Percentiles rank a stretch among this genome's conserved stretches.
Evolutionary conservation across 208 protist species (phyloP).

Genomic region (Balamuthia mandrillaris): DNA sequence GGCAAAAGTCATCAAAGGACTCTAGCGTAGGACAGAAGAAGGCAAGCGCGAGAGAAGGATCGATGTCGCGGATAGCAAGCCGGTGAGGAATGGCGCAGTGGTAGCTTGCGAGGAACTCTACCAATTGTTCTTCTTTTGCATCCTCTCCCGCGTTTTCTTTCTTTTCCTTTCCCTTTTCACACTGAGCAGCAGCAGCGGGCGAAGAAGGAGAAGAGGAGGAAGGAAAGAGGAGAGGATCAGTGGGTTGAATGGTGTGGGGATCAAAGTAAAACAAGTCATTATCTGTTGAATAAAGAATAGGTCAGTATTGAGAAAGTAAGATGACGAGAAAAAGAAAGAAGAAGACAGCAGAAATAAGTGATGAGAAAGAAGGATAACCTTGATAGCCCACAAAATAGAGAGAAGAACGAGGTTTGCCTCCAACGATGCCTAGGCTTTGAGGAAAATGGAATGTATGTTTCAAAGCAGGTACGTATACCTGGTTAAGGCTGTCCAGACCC

Average conservation of each 20-base stretch:
- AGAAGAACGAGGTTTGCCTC: conserved; percentile 51
- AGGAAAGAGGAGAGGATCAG: not conserved
- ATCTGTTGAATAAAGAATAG: not conserved
- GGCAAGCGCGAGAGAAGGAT: conserved; percentile 5
- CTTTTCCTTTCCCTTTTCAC: no score
- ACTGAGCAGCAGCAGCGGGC: not conserved
- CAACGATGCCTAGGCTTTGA: conserved; percentile 48
- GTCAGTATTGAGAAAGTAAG: not conserved
- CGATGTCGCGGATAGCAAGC: not conserved
- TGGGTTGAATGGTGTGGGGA: conserved; percentile 1
- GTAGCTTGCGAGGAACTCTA: no score
- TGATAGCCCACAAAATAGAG: conserved; percentile 53
- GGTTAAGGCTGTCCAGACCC: not conserved
- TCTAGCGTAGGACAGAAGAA: not conserved
- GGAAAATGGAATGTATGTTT: not conserved
- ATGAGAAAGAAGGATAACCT: not conserved
- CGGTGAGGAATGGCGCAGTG: not conserved
- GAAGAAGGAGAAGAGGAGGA: not conserved
- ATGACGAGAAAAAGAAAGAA: not conserved
- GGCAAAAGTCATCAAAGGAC: conserved; percentile 20
- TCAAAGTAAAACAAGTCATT: conserved; percentile 19
- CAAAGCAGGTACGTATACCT: not conserved
- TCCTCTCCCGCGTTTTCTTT: not conserved
- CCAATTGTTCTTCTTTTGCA: no score
- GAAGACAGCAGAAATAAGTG: not conserved